Base-by-base conservation (phyloP, 2,329 filamentous ascomycete genomes). In the Xylaria multiplex region DNA sequence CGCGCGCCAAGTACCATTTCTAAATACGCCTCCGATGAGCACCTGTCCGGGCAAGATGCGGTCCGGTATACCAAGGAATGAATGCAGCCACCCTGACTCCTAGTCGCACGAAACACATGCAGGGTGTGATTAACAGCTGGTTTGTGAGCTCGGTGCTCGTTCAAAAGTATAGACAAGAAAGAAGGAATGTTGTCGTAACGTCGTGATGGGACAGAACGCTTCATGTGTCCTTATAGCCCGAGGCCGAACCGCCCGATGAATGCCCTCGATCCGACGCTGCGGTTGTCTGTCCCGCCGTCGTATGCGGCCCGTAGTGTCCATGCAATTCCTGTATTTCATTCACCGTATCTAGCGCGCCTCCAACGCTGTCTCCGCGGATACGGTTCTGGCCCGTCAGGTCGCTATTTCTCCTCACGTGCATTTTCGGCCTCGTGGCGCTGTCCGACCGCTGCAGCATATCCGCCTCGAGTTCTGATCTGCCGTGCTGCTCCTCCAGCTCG, bases 301-400 rank as follows among this genome's bases (percentile, higher is more conserved):
- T 73, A 55, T 81, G 73, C 2, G 72, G 62, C 1, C 83, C 83
- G 62, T 85, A 82, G 43, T 83, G 80, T 2, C 84, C 84, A 59
- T 85, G 83, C 57, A 83, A 77, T 63, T 83, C 82, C 19, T 62
- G 66, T 3, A 73, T 71, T 70, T 86, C 84, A 50, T 74, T 77
- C 37, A 85, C 81, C 1, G 78, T 76, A 6, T 73, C 77, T 6
- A 82, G 71, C 49, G 69, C 6, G 70, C 64, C 42, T 69, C 67
- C 45, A 22, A 71, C 62, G 22, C 69, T 69, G 16, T 68, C 57
- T 6, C 57, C 66, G 14, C 69, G 64, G 11, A 55, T 43, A 35
- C 62, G 67, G 5, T 46, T 64, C 58, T 59, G 61, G 16, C 19
- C 73, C 73, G 40, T 60, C 13, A 70, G 46, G n/a, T 68, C 74